phyloP scores from a whole-genome alignment of 768 basidiomycete genomes.

The Dentipellis sp. region DNA sequence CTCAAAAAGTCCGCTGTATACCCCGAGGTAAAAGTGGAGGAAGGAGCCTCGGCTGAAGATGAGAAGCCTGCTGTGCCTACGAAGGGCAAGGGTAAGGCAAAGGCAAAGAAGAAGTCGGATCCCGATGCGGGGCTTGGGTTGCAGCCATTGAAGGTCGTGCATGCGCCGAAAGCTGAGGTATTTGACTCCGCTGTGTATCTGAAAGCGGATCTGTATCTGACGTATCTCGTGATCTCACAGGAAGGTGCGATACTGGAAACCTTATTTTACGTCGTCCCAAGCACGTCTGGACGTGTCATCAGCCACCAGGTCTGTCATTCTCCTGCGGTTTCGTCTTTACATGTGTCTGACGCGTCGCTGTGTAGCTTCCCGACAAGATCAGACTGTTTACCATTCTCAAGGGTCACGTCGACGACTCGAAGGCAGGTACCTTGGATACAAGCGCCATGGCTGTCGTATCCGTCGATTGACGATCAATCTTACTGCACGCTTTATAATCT shows the following conservation, averaged over 20 bases:
- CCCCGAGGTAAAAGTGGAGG: too few species aligned
- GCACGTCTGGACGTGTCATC: constrained; percentile 68
- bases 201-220: constrained; percentile 11
- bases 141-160: neutral
- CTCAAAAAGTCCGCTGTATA: constrained; percentile 19
- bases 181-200: neutral
- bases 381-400: neutral
- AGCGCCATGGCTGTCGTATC: neutral
- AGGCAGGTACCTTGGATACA: neutral
- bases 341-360: too few species aligned
- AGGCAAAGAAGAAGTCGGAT: neutral
- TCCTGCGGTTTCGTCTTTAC: too few species aligned
- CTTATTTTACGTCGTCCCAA: constrained; percentile 66
- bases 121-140: neutral
- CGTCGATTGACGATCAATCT: neutral
- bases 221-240: neutral
- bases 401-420: neutral
- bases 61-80: neutral
- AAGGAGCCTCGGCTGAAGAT: neutral
- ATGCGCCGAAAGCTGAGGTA: neutral
- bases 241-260: constrained; percentile 35
- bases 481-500: too few species aligned
- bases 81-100: neutral
- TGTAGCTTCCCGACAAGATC: neutral
- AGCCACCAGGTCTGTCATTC: constrained; percentile 49